Evolutionary conservation across 1,284 basidiomycete species (phyloP).

Genomic region (Athelia psychrophila): DNA sequence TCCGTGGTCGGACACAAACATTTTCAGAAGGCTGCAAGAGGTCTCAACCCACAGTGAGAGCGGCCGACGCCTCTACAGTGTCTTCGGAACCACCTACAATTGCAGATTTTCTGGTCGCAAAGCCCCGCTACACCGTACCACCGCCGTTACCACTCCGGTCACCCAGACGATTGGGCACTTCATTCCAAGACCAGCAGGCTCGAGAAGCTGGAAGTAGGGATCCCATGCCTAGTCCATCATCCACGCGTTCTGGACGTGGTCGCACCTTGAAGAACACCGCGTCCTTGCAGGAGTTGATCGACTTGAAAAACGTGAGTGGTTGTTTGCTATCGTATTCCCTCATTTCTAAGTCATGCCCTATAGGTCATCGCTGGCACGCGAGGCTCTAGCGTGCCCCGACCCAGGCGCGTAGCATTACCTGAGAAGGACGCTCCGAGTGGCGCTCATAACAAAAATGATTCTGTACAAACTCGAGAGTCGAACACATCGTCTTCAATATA

Average conservation of each 20-base stretch:
- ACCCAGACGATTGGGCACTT: background rate
- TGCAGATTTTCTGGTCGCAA: background rate
- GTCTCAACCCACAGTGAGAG: too few species aligned
- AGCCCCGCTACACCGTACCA: background rate
- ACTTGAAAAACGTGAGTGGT: background rate
- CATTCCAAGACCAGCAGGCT: background rate
- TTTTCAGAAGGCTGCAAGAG: slow-evolving; percentile 24
- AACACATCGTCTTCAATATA: slow-evolving; percentile 71
- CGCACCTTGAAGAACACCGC: background rate
- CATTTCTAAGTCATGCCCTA: background rate
- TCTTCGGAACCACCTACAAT: too few species aligned
- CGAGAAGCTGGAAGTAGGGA: background rate
- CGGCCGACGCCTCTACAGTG: too few species aligned
- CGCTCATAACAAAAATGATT: slow-evolving; percentile 35
- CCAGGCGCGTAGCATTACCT: slow-evolving; percentile 17
- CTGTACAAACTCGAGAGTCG: slow-evolving; percentile 49
- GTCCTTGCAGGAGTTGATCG: background rate
- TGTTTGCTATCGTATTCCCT: background rate
- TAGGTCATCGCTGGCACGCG: slow-evolving; percentile 27
- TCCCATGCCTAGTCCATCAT: background rate
- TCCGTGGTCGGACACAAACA: slow-evolving; percentile 41
- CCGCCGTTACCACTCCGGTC: background rate
- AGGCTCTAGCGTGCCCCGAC: slow-evolving; percentile 12
- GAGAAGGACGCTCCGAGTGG: slow-evolving; percentile 19
- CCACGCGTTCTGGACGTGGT: background rate